phyloP scores from a whole-genome alignment of 1,284 basidiomycete species.

The Sporisorium reilianum region DNA sequence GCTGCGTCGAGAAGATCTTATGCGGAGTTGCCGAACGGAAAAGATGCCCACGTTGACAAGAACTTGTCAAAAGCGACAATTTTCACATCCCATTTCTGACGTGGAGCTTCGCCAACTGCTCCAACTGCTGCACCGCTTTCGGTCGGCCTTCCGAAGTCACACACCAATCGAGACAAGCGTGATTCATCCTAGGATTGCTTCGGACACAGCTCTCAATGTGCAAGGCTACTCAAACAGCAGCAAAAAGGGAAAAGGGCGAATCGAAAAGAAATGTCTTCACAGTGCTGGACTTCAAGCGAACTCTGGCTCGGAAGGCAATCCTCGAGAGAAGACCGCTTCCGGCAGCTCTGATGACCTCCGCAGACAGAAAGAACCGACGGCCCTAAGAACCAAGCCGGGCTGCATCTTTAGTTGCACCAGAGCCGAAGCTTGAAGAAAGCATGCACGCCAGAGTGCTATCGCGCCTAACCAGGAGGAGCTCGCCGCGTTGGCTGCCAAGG shows the following conservation, averaged over 20 bases:
- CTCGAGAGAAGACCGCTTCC: constrained; percentile 1
- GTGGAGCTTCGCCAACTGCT: not conserved
- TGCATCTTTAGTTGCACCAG: constrained; percentile 43
- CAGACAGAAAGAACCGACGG: constrained; percentile 27
- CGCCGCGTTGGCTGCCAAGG: constrained; percentile 13
- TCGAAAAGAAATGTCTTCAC: constrained; percentile 41
- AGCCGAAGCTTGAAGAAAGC: constrained; percentile 4
- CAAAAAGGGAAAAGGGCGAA: not conserved
- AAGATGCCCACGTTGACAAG: not conserved
- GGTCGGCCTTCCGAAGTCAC: not conserved
- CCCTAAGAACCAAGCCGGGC: constrained; percentile 22
- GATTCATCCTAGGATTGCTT: not conserved
- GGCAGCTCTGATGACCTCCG: constrained; percentile 36
- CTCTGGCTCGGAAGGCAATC: constrained; percentile 13
- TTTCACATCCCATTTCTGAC: not conserved
- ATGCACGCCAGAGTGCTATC: constrained; percentile 26
- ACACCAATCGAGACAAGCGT: not conserved
- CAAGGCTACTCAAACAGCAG: not conserved
- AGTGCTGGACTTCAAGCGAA: constrained; percentile 32
- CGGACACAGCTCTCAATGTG: not conserved
- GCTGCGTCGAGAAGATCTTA: too few species aligned
- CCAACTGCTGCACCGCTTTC: too few species aligned
- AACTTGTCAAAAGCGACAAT: not conserved
- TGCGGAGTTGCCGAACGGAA: not conserved
- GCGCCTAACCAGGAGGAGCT: constrained; percentile 25